Percentiles rank a stretch among this genome's conserved stretches.
These are phyloP conservation scores for Posidonia oceanica DNA, from an alignment of 116 monocot genomes.

Conservation along the genomic window DNA sequence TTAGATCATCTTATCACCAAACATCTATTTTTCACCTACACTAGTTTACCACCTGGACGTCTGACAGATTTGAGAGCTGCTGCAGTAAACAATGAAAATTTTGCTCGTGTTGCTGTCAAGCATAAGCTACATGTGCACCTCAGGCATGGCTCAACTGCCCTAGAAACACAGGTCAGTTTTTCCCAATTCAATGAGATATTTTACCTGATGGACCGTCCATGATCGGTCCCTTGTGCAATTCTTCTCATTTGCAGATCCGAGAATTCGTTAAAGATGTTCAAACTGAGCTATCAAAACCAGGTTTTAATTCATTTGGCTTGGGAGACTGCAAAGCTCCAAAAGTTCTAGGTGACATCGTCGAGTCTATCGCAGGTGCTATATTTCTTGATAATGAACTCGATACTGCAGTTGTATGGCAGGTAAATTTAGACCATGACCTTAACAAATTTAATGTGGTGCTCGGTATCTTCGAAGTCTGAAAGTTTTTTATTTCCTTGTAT, in stretches of 20 bases:
- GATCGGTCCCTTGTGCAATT: background rate
- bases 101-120: conserved; percentile 91
- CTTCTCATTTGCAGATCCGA: conserved; percentile 42
- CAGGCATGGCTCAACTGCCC: conserved; percentile 88
- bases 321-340: conserved; percentile 98
- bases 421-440: conserved; percentile 3
- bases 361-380: conserved; percentile 90
- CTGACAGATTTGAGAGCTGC: conserved; percentile 90
- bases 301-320: conserved; percentile 88
- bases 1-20: conserved; percentile 90
- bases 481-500: background rate
- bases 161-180: conserved; percentile 68
- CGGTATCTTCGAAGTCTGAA: background rate
- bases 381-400: conserved; percentile 70
- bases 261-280: conserved; percentile 92
- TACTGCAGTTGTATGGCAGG: conserved; percentile 75
- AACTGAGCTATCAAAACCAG: conserved; percentile 69
- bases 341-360: conserved; percentile 94
- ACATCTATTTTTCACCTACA: conserved; percentile 80
- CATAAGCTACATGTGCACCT: conserved; percentile 81
- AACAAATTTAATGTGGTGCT: background rate
- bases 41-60: conserved; percentile 79
- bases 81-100: conserved; percentile 97
- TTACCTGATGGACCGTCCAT: background rate
- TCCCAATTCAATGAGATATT: background rate